Evolutionary conservation across 495 filamentous ascomycete species (phyloP), one percentile per base, ranked within the genome.

Genomic region (Paragyromitra xinjiangensis): DNA sequence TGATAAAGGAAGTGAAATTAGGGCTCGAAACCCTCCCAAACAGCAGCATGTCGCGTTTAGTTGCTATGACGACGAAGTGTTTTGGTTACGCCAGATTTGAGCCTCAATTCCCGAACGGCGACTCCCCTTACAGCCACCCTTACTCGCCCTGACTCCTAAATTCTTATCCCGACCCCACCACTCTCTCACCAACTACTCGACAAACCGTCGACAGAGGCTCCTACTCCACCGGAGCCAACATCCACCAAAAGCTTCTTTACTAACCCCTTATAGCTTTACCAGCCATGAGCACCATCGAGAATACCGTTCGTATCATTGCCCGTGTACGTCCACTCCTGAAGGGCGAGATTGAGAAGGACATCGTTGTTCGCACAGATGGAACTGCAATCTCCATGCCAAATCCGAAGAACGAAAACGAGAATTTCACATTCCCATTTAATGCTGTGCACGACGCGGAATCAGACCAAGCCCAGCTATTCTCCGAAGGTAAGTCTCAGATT

Each of bases 371-470:
- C 22, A 88, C 91, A 0, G 88, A 91, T 45, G 88, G 89, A 9
- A 94, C 89, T 11, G 83, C 94, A 12, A 90, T 99, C 77, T 91
- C 92, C 77, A 97, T 99, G 81, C 95, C 95, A 24, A 98, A 93
- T 83, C 94, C 95, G 0, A 97, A 94, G 85, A 97, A 98, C 75
- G 92, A 92, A 74, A 86, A 88, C 6, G 95, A 99, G 82, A 91
- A 93, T 72, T 99, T 95, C 84, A 92, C 92, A 26, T 99, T 98
- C 81, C 90, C 94, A 39, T 99, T 98, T 88, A 97, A 94, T 86
- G 88, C 92, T 56, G 95, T 98, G 48, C 97, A 98, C 83, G 93
- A 92, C 75, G 88, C 90, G 71, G 83, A 88, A 56, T 90, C 92
- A 2, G 88, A 92, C 8, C 95, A 99, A 82, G 91, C 96, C 83